phyloP scores from a whole-genome alignment of 1,284 basidiomycete genomes.

The Fomitopsis schrenkii region DNA sequence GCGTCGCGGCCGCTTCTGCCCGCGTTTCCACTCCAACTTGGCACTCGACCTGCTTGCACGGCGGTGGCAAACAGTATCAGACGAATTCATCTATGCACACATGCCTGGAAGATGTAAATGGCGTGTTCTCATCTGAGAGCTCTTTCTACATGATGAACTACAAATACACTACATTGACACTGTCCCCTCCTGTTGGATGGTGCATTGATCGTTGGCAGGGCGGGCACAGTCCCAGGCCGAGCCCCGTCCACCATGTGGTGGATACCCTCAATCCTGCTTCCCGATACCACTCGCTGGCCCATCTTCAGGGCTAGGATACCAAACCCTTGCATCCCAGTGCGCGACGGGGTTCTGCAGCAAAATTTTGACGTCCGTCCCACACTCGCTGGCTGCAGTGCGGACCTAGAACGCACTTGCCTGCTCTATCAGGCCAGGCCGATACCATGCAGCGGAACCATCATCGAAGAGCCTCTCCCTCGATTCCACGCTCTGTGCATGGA shows the following conservation, averaged over 20 bases:
- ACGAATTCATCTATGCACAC: no score
- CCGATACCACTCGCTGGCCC: no score
- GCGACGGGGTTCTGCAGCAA: background rate
- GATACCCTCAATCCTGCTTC: background rate
- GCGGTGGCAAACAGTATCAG: no score
- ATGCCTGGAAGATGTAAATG: no score
- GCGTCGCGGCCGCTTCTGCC: background rate
- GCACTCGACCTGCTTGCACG: background rate
- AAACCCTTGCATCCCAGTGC: background rate
- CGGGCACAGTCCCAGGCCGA: background rate
- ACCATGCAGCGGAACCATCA: conserved; percentile 3
- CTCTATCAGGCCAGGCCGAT: conserved; percentile 2
- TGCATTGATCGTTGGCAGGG: background rate
- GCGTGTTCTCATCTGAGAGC: background rate
- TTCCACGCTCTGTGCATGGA: background rate
- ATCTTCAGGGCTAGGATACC: background rate
- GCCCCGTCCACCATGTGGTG: background rate
- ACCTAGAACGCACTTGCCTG: conserved; percentile 1
- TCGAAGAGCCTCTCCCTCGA: background rate
- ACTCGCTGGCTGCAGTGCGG: background rate
- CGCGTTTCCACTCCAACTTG: background rate
- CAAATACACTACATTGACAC: background rate
- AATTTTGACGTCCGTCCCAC: background rate
- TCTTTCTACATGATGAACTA: background rate
- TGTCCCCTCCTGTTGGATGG: background rate